A percentile compares a stretch with the other conserved stretches of the same genome.
These are phyloP conservation scores for Creolimax fragrantissima DNA, from an alignment of 78 protist species.

Conservation along the genomic window DNA sequence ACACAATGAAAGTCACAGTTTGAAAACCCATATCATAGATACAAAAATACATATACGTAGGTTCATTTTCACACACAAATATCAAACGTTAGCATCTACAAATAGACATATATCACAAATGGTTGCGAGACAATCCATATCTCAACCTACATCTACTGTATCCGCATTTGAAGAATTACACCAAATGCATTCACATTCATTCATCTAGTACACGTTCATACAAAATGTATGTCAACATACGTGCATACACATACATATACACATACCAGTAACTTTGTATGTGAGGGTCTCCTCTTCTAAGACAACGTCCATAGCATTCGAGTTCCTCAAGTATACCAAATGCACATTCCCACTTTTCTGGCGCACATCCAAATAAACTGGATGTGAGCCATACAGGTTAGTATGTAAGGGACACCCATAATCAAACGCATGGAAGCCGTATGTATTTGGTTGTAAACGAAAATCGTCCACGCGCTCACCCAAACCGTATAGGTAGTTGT, in stretches of 20 bases:
- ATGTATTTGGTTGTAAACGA: not conserved
- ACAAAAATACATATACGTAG: not conserved
- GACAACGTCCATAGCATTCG: constrained; percentile 31
- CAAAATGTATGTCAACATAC: not conserved
- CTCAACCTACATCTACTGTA: too few species aligned
- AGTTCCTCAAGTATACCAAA: constrained; percentile 24
- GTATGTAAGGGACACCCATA: not conserved
- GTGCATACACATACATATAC: not conserved
- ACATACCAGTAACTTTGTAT: not conserved
- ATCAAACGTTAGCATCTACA: too few species aligned
- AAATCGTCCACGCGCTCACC: constrained; percentile 25
- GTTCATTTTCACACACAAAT: too few species aligned
- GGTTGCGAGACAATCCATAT: too few species aligned
- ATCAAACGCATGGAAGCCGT: not conserved
- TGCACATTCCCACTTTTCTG: constrained; percentile 10
- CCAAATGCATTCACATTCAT: too few species aligned
- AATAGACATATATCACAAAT: too few species aligned
- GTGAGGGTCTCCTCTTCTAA: not conserved
- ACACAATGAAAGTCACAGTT: too few species aligned
- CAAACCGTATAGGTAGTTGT: constrained; percentile 30
- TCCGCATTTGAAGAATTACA: too few species aligned
- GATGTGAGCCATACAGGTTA: constrained; percentile 54
- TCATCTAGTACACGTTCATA: not conserved
- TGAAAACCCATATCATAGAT: too few species aligned
- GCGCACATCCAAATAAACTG: constrained; percentile 33